phyloP scores from a whole-genome alignment of 352 stramenopile genomes.

The Phytophthora uliginosa region DNA sequence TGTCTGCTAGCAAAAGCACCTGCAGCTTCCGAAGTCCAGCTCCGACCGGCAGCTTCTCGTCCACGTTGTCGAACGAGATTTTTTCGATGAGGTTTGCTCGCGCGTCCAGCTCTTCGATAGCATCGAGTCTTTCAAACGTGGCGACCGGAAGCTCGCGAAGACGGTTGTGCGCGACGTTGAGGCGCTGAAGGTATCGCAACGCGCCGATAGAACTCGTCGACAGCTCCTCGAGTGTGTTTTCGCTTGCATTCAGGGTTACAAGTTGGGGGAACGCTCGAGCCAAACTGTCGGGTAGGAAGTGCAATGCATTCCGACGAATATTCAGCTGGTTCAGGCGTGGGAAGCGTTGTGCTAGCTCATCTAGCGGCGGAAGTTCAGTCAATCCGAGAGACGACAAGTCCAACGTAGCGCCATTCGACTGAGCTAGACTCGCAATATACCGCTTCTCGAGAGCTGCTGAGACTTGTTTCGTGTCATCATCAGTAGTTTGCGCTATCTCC shows the following conservation, averaged over 20 bases:
- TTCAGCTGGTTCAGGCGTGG: constrained; percentile 58
- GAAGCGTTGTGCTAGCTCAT: constrained; percentile 42
- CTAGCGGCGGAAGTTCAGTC: constrained; percentile 37
- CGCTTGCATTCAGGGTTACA: constrained; percentile 44
- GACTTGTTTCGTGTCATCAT: constrained; percentile 1
- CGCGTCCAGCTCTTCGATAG: constrained; percentile 57
- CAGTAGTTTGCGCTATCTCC: not conserved
- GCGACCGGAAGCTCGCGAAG: constrained; percentile 40
- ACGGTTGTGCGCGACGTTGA: constrained; percentile 56
- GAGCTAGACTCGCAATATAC: constrained; percentile 22
- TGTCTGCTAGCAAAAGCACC: constrained; percentile 53
- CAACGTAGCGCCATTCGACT: constrained; percentile 46
- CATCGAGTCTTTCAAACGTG: constrained; percentile 40
- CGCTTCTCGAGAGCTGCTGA: constrained; percentile 24
- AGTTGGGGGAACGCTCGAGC: constrained; percentile 48
- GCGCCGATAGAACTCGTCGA: constrained; percentile 40
- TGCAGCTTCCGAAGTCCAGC: constrained; percentile 46
- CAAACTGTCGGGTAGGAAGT: constrained; percentile 44
- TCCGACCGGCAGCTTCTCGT: constrained; percentile 39
- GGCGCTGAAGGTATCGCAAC: constrained; percentile 51
- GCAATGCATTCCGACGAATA: constrained; percentile 54
- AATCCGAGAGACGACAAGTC: constrained; percentile 62
- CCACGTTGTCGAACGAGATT: constrained; percentile 40
- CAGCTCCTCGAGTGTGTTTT: constrained; percentile 51
- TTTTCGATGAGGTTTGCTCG: constrained; percentile 49